Percentiles rank a stretch among this genome's conserved stretches.
These are phyloP conservation scores for Ampelocalamus luodianensis DNA, from an alignment of 176 grass and related monocot genomes.

Conservation along the genomic window DNA sequence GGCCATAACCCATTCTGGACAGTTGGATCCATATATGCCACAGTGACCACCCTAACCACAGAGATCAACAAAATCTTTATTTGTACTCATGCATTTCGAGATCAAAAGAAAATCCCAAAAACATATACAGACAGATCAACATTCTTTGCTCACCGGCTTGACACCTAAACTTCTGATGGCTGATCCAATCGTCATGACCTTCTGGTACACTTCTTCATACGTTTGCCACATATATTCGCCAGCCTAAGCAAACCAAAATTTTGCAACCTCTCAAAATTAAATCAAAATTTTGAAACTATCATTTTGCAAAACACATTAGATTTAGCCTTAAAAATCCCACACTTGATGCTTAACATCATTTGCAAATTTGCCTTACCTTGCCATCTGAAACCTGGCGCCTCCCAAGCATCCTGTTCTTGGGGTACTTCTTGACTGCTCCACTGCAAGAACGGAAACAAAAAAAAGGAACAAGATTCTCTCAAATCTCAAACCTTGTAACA, in stretches of 20 bases:
- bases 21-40: conserved; percentile 95
- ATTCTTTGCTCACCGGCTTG: conserved; percentile 48
- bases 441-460: conserved; percentile 39
- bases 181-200: conserved; percentile 64
- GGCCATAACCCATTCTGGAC: conserved; percentile 93
- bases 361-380: conserved; percentile 49
- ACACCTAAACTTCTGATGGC: conserved; percentile 60
- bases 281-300: not conserved
- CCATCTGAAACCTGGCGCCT: conserved; percentile 65
- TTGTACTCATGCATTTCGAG: not conserved
- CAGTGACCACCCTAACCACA: conserved; percentile 73
- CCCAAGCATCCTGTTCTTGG: conserved; percentile 87
- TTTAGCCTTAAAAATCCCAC: not conserved
- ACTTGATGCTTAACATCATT: not conserved
- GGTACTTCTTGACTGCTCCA: conserved; percentile 68
- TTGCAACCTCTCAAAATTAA: conserved; percentile 17
- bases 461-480: not conserved
- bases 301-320: not conserved
- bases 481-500: not conserved
- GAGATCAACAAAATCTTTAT: conserved; percentile 28
- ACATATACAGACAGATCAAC: not conserved
- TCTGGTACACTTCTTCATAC: conserved; percentile 73
- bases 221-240: conserved; percentile 79
- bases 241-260: conserved; percentile 46
- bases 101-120: not conserved